Percentiles rank a stretch among this genome's conserved stretches.
These are phyloP conservation scores for Trichoderma simmonsii DNA, from an alignment of 2,329 filamentous ascomycete genomes.

Conservation along the genomic window DNA sequence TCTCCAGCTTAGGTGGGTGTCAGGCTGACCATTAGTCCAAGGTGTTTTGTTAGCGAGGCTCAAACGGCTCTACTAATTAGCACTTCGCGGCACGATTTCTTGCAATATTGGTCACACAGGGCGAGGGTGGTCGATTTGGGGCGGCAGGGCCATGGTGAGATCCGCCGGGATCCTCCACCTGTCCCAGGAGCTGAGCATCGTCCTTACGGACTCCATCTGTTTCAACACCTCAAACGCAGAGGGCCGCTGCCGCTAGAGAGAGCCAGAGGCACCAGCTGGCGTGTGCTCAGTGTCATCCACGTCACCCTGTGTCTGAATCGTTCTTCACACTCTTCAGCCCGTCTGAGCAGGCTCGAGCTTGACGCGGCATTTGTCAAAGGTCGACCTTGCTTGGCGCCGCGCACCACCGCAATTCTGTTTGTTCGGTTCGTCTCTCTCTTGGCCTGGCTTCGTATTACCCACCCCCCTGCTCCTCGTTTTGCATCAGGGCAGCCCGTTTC, in stretches of 20 bases:
- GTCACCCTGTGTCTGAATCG: neutral
- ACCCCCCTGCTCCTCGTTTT: neutral
- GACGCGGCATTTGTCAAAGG: neutral
- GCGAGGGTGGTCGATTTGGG: neutral
- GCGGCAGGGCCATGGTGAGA: neutral
- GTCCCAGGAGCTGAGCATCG: neutral
- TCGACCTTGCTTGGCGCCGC: neutral
- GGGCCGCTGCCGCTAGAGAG: slow-evolving; percentile 9
- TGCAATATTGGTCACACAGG: neutral
- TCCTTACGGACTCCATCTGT: neutral
- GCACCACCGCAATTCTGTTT: neutral
- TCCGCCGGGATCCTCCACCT: neutral
- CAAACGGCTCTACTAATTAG: neutral
- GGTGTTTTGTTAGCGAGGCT: neutral
- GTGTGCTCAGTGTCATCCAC: slow-evolving; percentile 9
- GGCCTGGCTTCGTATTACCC: neutral
- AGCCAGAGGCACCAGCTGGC: slow-evolving; percentile 5
- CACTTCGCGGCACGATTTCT: neutral
- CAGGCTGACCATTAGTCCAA: neutral
- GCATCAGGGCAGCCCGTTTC: neutral
- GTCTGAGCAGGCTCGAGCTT: neutral
- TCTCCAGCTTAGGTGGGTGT: slow-evolving; percentile 1
- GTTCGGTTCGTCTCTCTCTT: neutral
- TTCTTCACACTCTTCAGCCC: neutral
- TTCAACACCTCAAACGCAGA: slow-evolving; percentile 14